These are phyloP conservation scores for Acer campestre DNA, from an alignment of 345 rosid genomes.

Conservation along the genomic window DNA sequence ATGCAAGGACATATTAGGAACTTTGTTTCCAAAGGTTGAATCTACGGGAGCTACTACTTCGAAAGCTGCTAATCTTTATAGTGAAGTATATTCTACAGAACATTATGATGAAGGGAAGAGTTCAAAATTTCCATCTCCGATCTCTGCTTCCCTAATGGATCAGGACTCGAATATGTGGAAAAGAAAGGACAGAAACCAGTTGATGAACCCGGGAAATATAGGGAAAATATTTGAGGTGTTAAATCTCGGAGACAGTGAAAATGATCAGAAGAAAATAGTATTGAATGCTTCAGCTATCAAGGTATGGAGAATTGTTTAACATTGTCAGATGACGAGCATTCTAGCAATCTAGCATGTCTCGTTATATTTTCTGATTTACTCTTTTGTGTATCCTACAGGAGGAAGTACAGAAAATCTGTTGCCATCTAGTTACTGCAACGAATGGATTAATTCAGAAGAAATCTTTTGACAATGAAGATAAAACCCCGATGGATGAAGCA, in stretches of 20 bases:
- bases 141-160: background rate
- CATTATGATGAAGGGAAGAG: slow-evolving; percentile 7
- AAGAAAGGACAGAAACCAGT: background rate
- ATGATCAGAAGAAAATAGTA: background rate
- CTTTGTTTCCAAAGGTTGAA: slow-evolving; percentile 25
- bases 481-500: background rate
- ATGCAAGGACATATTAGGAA: slow-evolving; percentile 21
- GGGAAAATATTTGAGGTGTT: slow-evolving; percentile 19
- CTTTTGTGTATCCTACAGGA: slow-evolving; percentile 16
- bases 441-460: background rate
- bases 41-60: background rate
- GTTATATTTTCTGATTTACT: background rate
- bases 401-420: slow-evolving; percentile 7
- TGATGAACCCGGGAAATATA: background rate
- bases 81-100: background rate
- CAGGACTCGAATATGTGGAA: background rate
- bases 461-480: background rate
- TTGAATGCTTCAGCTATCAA: slow-evolving; percentile 4
- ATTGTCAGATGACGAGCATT: background rate
- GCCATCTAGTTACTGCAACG: slow-evolving; percentile 17
- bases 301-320: slow-evolving; percentile 16
- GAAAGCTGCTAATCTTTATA: background rate
- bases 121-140: slow-evolving; percentile 7
- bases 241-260: background rate
- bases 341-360: background rate